Base-by-base conservation (phyloP, 352 stramenopile genomes). In the Pythium biforme region DNA sequence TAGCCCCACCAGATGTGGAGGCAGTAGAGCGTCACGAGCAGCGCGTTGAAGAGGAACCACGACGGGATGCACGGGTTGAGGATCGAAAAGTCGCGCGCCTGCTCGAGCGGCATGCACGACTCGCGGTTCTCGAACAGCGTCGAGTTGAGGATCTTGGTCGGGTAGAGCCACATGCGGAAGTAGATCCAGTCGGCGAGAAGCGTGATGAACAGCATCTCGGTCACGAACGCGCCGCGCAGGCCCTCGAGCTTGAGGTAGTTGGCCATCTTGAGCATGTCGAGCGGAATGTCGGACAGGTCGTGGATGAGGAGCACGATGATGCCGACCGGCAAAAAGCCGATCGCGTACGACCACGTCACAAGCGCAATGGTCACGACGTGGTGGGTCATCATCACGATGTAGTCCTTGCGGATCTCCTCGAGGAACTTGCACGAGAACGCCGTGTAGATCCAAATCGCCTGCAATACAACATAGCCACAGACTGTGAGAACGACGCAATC, bases 191-290 rank as follows among this genome's bases (percentile, higher is more conserved):
- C 63, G 26, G 74, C 34, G 23, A 95, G 55, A 19, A 85, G 73
- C 14, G 73, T 68, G 20, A 86, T 73, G 59, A 94, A 95, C n/a
- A 86, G 50, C 27, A 92, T 73, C 54, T 96, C 88, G 62, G 70
- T 85, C 51, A 76, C 65, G 52, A 95, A 95, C 27, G 88, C 57
- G 17, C 84, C 86, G 19, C 70, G 70, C 27, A 79, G 59, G 50
- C 83, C 86, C 65, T 95, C 87, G 46, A 95, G 64, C 56, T 95
- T 93, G 60, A 95, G 79, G 79, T 95, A 94, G 71, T 96, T 96
- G 68, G 66, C 70, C 85, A 96, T 95, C 74, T 96, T 96, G 51
- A 96, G 69, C 70, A 93, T 75, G 62, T 96, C 88, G 33, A 96
- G 73, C 33, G 87, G 84, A n/a, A 96, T 75, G 60, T 96, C 88